Evolutionary conservation across 2,329 filamentous ascomycete genomes (phyloP).

Genomic region (Endothia cerciana): DNA sequence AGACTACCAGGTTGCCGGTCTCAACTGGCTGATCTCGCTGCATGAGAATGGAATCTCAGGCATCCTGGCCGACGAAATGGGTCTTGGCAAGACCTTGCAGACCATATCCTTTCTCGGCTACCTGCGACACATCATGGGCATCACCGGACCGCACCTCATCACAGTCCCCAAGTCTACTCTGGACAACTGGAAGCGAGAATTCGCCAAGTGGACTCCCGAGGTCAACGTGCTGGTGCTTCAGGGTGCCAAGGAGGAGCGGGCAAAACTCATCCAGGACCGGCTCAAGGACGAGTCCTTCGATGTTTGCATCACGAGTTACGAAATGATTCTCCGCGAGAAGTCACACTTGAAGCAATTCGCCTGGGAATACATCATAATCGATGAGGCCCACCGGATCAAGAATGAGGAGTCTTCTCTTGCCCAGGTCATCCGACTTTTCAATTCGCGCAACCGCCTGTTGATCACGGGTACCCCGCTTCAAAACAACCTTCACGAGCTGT

Average conservation of each 20-base stretch:
- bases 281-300: conserved; percentile 96
- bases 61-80: conserved; percentile 98
- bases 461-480: conserved; percentile 97
- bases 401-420: conserved; percentile 97
- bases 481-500: conserved; percentile 97
- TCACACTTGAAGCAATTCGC: conserved; percentile 94
- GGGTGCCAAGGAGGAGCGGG: conserved; percentile 91
- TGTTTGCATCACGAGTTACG: conserved; percentile 97
- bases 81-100: conserved; percentile 94
- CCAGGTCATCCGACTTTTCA: conserved; percentile 94
- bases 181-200: conserved; percentile 98
- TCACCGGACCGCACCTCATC: conserved; percentile 87
- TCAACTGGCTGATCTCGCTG: conserved; percentile 97
- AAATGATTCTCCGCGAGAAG: conserved; percentile 98
- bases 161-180: conserved; percentile 95
- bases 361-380: conserved; percentile 99
- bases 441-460: conserved; percentile 89
- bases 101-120: conserved; percentile 98
- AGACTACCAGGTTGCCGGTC: conserved; percentile 92
- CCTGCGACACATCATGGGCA: conserved; percentile 85
- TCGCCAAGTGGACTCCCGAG: conserved; percentile 91
- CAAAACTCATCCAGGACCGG: conserved; percentile 84
- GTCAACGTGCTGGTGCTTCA: conserved; percentile 93
- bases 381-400: conserved; percentile 98
- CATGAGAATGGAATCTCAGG: conserved; percentile 99